Evolutionary conservation across 345 rosid species (phyloP).

Genomic region (Euclidium syriacum): DNA sequence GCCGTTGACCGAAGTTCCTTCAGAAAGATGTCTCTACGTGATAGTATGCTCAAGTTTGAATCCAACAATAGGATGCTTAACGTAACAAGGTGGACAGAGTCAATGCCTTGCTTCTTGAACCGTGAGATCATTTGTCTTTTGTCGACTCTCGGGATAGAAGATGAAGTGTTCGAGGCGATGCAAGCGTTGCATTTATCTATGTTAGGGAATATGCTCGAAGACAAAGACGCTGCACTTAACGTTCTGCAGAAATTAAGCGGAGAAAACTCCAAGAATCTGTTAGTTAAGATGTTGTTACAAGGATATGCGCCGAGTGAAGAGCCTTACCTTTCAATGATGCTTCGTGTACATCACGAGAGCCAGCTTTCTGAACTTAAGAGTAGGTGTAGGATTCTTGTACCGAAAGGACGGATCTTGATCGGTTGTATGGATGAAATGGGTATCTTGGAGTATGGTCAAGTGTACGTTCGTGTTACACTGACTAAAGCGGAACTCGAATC

Average conservation of each 20-base stretch:
- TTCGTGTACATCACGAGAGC: slow-evolving; percentile 61
- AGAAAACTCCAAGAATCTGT: slow-evolving; percentile 44
- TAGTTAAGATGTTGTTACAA: slow-evolving; percentile 66
- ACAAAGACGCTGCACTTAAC: slow-evolving; percentile 57
- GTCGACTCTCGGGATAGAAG: slow-evolving; percentile 73
- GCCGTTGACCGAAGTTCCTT: slow-evolving; percentile 75
- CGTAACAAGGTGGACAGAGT: slow-evolving; percentile 74
- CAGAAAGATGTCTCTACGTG: slow-evolving; percentile 72
- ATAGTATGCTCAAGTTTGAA: slow-evolving; percentile 84
- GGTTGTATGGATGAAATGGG: slow-evolving; percentile 92
- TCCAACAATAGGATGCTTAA: slow-evolving; percentile 82
- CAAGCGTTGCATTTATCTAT: slow-evolving; percentile 56
- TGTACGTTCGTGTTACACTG: slow-evolving; percentile 62
- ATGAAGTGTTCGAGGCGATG: slow-evolving; percentile 59
- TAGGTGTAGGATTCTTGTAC: slow-evolving; percentile 74
- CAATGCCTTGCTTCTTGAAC: slow-evolving; percentile 87
- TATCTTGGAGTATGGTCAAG: slow-evolving; percentile 74
- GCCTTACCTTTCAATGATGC: slow-evolving; percentile 90
- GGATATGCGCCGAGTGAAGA: slow-evolving; percentile 69
- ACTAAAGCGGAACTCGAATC: slow-evolving; percentile 55
- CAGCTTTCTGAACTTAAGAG: slow-evolving; percentile 60
- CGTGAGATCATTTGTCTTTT: slow-evolving; percentile 80
- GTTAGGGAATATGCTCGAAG: slow-evolving; percentile 58
- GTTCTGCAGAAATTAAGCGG: slow-evolving; percentile 59
- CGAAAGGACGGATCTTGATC: slow-evolving; percentile 70